Base-by-base conservation (phyloP, 2,329 filamentous ascomycete species). In the Pseudogymnoascus sp. region DNA sequence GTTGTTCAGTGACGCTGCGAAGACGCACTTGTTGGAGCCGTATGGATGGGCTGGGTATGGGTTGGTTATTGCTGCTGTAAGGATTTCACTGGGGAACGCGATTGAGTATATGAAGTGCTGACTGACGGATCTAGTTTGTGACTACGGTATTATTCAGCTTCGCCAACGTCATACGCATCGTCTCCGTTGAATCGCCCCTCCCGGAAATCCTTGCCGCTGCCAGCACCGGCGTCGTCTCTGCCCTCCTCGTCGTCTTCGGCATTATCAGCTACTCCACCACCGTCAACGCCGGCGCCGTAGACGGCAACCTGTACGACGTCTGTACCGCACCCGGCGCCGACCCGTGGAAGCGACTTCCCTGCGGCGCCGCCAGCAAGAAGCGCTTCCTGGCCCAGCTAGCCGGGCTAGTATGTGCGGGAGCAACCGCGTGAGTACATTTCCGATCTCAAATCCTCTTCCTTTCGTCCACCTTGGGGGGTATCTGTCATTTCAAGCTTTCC, bases 1-100 rank as follows among this genome's bases (percentile, higher is more conserved):
- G 12, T 7, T 60, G 59, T 60, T 60, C 8, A 60, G 59, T 60
- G 59, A 40, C 2, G 59, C 33, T 3, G 59, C 59, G 33, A 60
- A 60, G 59, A 16, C 22, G 22, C 22, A 38, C 10, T 26, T 60
- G 59, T 41, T 60, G 26, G 59, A 11, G 22, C 22, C 33, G 26
- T 60, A 60, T 60, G 59, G 24, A n/a, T 38, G 33, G 33, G 35
- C 22, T 10, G 59, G 59, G 7, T 60, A 38, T 38, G 59, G 59
- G 19, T 26, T 38, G 33, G 35, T 60, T 60, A 19, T 40, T 26
- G 33, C 33, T 7, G 33, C 37, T 24, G 59, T 60, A 31, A 60
- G 59, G 19, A 4, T n/a, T 16, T 60, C 59, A 26, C 59, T 53
- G 3, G 3, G 46, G 33, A 5, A 7, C 4, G 14, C 4, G 12